These are phyloP conservation scores for Suhomyces sp. DNA, from an alignment of 805 yeast species.

Conservation along the genomic window DNA sequence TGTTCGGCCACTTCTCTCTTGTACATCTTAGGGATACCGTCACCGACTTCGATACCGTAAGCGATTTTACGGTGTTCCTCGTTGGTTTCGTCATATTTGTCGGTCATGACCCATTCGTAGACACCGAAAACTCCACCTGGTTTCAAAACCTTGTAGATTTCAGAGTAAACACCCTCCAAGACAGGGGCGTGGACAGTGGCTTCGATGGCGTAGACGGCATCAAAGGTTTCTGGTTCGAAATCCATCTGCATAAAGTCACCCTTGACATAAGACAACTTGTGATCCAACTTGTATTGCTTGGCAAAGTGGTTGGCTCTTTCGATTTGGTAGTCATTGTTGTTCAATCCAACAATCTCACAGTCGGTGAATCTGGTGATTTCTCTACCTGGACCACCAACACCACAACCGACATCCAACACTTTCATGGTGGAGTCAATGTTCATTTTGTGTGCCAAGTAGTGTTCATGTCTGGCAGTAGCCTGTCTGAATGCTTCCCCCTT, in stretches of 20 bases:
- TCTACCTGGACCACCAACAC: slow-evolving; percentile 99
- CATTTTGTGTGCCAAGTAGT: slow-evolving; percentile 85
- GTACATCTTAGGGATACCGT: slow-evolving; percentile 98
- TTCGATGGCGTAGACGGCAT: slow-evolving; percentile 97
- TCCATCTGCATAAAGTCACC: slow-evolving; percentile 99
- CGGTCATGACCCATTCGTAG: slow-evolving; percentile 99
- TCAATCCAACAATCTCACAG: slow-evolving; percentile 82
- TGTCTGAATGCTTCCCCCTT: slow-evolving; percentile 91
- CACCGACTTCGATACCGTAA: slow-evolving; percentile 97
- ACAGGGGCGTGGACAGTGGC: slow-evolving; percentile 98
- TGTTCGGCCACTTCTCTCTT: slow-evolving; percentile 77
- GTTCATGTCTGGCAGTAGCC: slow-evolving; percentile 97
- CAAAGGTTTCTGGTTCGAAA: slow-evolving; percentile 83
- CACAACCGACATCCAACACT: slow-evolving; percentile 97
- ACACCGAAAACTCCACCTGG: slow-evolving; percentile 98
- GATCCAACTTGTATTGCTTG: slow-evolving; percentile 55
- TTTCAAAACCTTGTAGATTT: slow-evolving; percentile 90
- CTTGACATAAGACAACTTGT: slow-evolving; percentile 81
- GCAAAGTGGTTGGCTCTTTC: slow-evolving; percentile 88
- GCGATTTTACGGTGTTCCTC: slow-evolving; percentile 91
- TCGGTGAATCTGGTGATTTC: slow-evolving; percentile 91
- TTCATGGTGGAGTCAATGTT: slow-evolving; percentile 74
- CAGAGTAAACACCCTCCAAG: slow-evolving; percentile 91
- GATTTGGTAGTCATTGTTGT: slow-evolving; percentile 96
- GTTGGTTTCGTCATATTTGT: slow-evolving; percentile 80